Base-by-base conservation (phyloP, 441 rosid genomes). In the Gossypium laxum region DNA sequence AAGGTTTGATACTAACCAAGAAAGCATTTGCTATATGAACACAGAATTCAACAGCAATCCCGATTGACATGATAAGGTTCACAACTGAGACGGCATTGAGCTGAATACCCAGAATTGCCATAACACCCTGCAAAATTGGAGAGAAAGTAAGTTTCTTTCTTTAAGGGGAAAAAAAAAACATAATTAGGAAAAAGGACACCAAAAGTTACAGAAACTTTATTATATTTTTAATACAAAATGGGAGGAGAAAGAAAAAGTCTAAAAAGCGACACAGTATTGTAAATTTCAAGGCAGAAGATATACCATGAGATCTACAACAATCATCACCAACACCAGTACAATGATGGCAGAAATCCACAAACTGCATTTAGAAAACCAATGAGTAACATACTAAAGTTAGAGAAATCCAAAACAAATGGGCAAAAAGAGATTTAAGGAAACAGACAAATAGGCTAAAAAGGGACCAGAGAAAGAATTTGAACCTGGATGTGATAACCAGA, bases 1-100 rank as follows among this genome's bases (percentile, higher is more conserved):
- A 64, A 45, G 38, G 38, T 8, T 60, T 21, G 45, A 48, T 70
- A 77, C 98, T 85, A 15, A 94, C 99, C 63, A 91, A 79, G 87
- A 92, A 95, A 75, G 97, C 93, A 73, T 92, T 92, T 19, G 98
- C 89, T 75, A 89, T 87, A 78, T 95, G 99, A 65, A 95, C 98
- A 50, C 99, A 95, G 74, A 95, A 95, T 85, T 95, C 99, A 48
- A 92, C 97, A 7, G 90, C 92, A 69, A 95, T 92, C 67, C 99
- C 98, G 57, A 95, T 96, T n/a, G 99, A 81, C 99, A 95, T 91
- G 65, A 95, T 82, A 64, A 95, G 88, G 84, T 95, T 95, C 74
- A 95, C 99, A 19, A 92, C 97, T 0, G 99, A 95, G 59, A 95
- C 72, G 38, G 99, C 99, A 72, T 95, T 95, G 75, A 95, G 87